Conservation (phyloP, 331 rosid species). For the Quercus tomentella region DNA sequence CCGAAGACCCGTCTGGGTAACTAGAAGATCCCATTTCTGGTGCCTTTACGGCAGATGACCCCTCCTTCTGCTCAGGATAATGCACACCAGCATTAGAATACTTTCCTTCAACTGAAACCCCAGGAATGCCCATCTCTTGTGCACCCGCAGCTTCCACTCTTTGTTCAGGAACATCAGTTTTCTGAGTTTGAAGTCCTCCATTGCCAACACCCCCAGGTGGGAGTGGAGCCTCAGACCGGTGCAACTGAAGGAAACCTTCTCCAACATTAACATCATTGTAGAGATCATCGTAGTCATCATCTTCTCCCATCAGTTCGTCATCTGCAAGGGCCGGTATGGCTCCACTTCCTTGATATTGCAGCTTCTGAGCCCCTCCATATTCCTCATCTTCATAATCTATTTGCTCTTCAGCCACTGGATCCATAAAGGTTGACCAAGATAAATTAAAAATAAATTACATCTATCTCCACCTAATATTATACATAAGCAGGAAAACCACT, state of each 20-base stretch:
- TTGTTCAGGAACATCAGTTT: constrained; percentile 19
- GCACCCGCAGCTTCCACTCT: constrained; percentile 21
- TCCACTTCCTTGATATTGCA: constrained; percentile 43
- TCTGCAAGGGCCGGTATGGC: constrained; percentile 55
- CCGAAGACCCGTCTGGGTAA: constrained; percentile 10
- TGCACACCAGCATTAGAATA: constrained; percentile 20
- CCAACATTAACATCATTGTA: constrained; percentile 62
- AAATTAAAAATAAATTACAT: constrained; percentile 1
- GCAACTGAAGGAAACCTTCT: constrained; percentile 50
- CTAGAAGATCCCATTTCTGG: constrained; percentile 22
- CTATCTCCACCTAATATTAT: constrained; percentile 21
- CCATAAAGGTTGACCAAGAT: constrained; percentile 10
- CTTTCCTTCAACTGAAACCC: constrained; percentile 30
- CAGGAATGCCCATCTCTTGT: constrained; percentile 23
- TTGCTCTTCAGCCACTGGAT: constrained; percentile 38
- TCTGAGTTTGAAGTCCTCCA: constrained; percentile 35
- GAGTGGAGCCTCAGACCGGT: constrained; percentile 24
- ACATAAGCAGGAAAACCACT: constrained; percentile 12
- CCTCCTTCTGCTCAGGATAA: constrained; percentile 30
- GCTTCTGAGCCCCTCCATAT: constrained; percentile 46
- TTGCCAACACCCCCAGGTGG: constrained; percentile 26
- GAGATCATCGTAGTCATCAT: constrained; percentile 56
- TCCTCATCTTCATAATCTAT: constrained; percentile 44
- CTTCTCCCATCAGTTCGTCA: constrained; percentile 44
- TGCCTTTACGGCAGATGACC: constrained; percentile 11